phyloP scores from a whole-genome alignment of 1,139 yeast genomes.

The Wickerhamomyces sp. region DNA sequence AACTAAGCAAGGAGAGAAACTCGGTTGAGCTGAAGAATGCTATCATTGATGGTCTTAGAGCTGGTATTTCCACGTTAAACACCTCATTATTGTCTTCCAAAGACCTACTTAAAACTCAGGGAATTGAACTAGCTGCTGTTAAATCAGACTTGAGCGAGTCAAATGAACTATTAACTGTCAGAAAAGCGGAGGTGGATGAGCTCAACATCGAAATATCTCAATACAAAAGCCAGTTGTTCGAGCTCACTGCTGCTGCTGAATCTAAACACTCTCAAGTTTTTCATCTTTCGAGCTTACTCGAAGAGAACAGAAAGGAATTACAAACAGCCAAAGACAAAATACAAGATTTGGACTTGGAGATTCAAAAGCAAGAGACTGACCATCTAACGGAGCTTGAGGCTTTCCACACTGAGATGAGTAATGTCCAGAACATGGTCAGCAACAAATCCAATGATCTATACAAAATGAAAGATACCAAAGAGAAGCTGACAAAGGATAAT shows the following conservation, averaged over 20 bases:
- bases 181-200: constrained; percentile 24
- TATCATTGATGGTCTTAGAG: constrained; percentile 13
- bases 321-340: constrained; percentile 25
- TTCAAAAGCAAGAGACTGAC: constrained; percentile 29
- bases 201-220: constrained; percentile 17
- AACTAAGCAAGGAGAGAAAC: not conserved
- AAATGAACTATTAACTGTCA: constrained; percentile 15
- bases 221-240: constrained; percentile 11
- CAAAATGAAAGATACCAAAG: constrained; percentile 24
- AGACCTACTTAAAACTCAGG: not conserved
- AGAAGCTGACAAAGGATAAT: constrained; percentile 15
- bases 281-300: constrained; percentile 7
- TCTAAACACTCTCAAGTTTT: constrained; percentile 10
- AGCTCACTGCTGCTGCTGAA: constrained; percentile 5
- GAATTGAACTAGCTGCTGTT: not conserved
- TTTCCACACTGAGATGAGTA: constrained; percentile 29
- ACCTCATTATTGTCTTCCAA: not conserved
- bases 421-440: constrained; percentile 26
- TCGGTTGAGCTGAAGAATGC: constrained; percentile 6
- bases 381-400: constrained; percentile 32
- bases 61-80: constrained; percentile 13
- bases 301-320: constrained; percentile 18
- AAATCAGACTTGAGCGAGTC: constrained; percentile 9
- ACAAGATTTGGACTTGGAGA: constrained; percentile 20
- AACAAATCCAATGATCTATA: constrained; percentile 23